These are phyloP conservation scores for Casuarina equisetifolia DNA, from an alignment of 306 rosid species.

Conservation along the genomic window DNA sequence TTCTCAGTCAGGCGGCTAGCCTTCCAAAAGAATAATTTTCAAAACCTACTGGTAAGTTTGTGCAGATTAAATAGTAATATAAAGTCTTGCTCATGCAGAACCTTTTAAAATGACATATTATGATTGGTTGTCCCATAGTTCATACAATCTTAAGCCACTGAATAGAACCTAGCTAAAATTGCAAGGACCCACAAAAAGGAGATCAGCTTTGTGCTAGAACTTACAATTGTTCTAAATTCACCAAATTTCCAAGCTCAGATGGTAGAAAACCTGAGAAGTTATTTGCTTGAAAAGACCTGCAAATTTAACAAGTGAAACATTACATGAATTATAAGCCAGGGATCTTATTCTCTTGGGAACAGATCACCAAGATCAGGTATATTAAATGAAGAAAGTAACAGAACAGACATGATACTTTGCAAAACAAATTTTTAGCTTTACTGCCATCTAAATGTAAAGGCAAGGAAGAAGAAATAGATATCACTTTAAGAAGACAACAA, in stretches of 20 bases:
- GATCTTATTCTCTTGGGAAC: neutral
- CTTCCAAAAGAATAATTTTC: neutral
- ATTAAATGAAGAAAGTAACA: neutral
- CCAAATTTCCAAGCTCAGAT: slow-evolving; percentile 63
- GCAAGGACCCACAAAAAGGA: neutral
- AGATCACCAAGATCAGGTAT: neutral
- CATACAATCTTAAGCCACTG: neutral
- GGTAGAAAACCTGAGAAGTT: slow-evolving; percentile 79
- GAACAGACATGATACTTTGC: neutral
- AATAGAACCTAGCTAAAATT: neutral
- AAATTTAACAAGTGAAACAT: slow-evolving; percentile 14
- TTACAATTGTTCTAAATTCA: slow-evolving; percentile 56
- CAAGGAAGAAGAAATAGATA: neutral
- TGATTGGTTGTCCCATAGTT: neutral
- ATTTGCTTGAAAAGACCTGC: slow-evolving; percentile 53
- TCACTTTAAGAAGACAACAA: neutral
- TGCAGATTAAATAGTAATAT: neutral
- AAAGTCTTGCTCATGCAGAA: neutral
- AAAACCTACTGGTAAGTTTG: neutral
- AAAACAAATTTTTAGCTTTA: neutral
- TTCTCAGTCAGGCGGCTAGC: neutral
- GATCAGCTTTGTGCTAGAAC: slow-evolving; percentile 10
- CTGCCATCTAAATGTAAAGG: neutral
- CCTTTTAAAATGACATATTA: neutral
- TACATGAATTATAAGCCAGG: slow-evolving; percentile 4